phyloP scores from a whole-genome alignment of 1,139 yeast genomes.

The Candida smagusa region DNA sequence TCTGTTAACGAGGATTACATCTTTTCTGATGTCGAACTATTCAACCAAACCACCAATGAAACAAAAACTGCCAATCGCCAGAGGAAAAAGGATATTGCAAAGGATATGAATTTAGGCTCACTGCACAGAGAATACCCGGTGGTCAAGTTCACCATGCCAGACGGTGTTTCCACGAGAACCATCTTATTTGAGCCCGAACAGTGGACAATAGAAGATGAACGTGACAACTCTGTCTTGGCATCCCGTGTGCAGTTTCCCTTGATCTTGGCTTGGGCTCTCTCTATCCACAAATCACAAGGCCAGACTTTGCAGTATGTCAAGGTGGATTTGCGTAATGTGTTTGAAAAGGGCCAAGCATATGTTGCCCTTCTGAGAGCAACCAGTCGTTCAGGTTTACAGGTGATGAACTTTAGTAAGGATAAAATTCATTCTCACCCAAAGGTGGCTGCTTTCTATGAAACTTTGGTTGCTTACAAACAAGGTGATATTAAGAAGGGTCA shows the following conservation, averaged over 20 bases:
- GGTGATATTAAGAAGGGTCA: constrained; percentile 15
- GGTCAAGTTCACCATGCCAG: constrained; percentile 69
- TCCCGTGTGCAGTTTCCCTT: constrained; percentile 66
- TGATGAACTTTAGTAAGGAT: constrained; percentile 58
- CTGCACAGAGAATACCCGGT: constrained; percentile 55
- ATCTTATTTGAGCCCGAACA: constrained; percentile 49
- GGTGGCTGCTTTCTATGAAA: constrained; percentile 59
- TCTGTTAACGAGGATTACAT: constrained; percentile 7
- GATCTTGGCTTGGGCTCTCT: constrained; percentile 90
- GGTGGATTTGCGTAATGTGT: constrained; percentile 73
- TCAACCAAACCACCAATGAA: constrained; percentile 4
- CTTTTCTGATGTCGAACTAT: constrained; percentile 7
- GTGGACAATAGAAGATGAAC: constrained; percentile 43
- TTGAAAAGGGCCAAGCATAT: constrained; percentile 53
- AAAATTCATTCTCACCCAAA: constrained; percentile 60
- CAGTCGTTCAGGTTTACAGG: constrained; percentile 74
- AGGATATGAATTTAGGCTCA: constrained; percentile 31
- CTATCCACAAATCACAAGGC: constrained; percentile 95
- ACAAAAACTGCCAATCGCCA: constrained; percentile 7
- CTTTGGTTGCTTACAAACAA: constrained; percentile 18
- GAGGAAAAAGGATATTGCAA: constrained; percentile 17
- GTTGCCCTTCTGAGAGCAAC: constrained; percentile 81
- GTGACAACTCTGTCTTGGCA: constrained; percentile 23
- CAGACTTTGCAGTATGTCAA: constrained; percentile 82
- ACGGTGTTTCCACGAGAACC: constrained; percentile 64